Evolutionary conservation across 768 basidiomycete genomes (phyloP).

Genomic region (Symmetrospora coprosmae): DNA sequence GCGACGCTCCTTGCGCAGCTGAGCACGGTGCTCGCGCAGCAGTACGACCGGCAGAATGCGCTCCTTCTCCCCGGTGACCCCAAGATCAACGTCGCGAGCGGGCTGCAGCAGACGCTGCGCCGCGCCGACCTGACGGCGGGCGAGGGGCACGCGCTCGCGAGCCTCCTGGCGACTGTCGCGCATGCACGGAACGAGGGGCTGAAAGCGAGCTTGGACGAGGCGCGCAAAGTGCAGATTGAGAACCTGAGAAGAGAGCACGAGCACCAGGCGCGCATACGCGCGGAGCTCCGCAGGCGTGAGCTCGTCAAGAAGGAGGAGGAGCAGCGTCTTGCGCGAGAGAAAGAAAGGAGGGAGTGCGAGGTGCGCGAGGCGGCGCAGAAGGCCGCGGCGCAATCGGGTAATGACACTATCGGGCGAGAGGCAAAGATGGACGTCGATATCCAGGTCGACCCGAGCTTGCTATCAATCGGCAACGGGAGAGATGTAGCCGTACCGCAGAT

Average conservation of each 20-base stretch:
- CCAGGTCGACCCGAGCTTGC: too few species aligned
- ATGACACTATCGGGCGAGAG: too few species aligned
- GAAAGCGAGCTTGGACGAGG: background rate
- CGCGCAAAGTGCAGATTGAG: conserved; percentile 1
- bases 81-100: background rate
- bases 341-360: too few species aligned
- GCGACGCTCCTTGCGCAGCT: conserved; percentile 1
- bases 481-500: too few species aligned
- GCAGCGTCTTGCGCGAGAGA: too few species aligned
- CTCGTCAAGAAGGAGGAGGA: background rate
- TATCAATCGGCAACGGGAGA: too few species aligned
- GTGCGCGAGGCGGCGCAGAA: too few species aligned
- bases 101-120: conserved; percentile 2
- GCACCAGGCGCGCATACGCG: background rate
- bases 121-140: conserved; percentile 2
- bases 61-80: conserved; percentile 7
- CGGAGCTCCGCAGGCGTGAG: background rate
- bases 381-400: too few species aligned
- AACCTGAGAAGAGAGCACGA: background rate
- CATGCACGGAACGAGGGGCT: conserved; percentile 1
- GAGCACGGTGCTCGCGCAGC: background rate
- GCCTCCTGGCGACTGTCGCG: conserved; percentile 1
- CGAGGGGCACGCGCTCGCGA: conserved; percentile 9
- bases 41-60: conserved; percentile 14
- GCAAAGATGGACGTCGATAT: too few species aligned